Conservation (phyloP, 2,329 filamentous ascomycete genomes). For the Cyclaneusma minus region DNA sequence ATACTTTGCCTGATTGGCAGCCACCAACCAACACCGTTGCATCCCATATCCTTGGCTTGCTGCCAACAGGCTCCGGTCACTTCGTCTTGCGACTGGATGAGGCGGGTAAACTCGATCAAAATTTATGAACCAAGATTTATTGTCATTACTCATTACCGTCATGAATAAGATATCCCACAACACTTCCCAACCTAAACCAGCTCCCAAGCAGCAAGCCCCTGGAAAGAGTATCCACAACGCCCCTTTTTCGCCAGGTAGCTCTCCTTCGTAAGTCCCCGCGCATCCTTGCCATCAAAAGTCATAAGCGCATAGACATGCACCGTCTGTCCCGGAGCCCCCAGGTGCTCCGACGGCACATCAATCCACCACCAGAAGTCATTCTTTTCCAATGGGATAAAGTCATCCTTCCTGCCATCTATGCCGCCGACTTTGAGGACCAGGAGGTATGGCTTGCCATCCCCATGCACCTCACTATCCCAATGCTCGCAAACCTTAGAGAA, state of each 20-base stretch:
- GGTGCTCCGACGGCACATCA: conserved; percentile 50
- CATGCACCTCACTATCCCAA: conserved; percentile 59
- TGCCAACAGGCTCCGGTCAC: too few relatives aligned
- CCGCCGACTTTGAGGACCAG: conserved; percentile 56
- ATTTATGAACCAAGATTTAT: too few relatives aligned
- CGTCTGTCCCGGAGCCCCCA: conserved; percentile 55
- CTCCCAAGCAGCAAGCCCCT: conserved; percentile 16
- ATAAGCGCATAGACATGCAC: conserved; percentile 49
- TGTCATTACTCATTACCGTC: too few relatives aligned
- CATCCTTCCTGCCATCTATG: conserved; percentile 48
- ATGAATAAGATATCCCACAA: too few relatives aligned
- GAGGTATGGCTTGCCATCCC: conserved; percentile 48
- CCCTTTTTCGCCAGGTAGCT: conserved; percentile 17
- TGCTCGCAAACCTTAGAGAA: conserved; percentile 70
- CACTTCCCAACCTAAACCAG: too few relatives aligned
- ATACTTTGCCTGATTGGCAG: too few relatives aligned
- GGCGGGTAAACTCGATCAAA: too few relatives aligned
- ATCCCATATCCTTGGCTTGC: too few relatives aligned
- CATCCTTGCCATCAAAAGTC: conserved; percentile 21
- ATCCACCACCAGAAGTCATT: conserved; percentile 71
- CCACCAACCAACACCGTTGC: too few relatives aligned
- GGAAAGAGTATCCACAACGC: conserved; percentile 14
- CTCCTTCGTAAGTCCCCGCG: conserved; percentile 13
- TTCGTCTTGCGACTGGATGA: too few relatives aligned
- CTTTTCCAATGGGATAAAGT: conserved; percentile 57